A percentile compares a stretch with the other conserved stretches of the same genome.
phyloP scores from a whole-genome alignment of 176 grass and related monocot species.

The Lolium multiflorum region DNA sequence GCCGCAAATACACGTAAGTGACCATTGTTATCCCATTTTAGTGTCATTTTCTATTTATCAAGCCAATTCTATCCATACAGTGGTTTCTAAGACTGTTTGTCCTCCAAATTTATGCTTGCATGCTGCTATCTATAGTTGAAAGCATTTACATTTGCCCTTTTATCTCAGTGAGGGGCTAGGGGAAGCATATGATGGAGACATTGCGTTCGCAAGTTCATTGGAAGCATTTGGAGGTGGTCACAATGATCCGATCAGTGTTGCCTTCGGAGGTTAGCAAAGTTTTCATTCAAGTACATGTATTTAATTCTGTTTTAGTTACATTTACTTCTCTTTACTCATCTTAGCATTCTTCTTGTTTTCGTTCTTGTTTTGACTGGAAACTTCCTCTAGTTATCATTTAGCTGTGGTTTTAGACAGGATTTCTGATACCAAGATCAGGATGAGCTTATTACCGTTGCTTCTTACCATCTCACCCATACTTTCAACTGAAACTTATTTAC shows the following conservation, averaged over 20 bases:
- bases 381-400: not conserved
- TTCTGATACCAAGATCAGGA: not conserved
- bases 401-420: not conserved
- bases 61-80: not conserved
- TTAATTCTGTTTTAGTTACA: not conserved
- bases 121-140: not conserved
- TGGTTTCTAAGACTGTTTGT: not conserved
- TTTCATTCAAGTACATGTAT: not conserved
- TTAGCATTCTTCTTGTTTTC: not conserved
- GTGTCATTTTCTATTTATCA: not conserved
- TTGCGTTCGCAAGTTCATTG: slow-evolving; percentile 14
- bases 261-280: slow-evolving; percentile 26
- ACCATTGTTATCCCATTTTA: not conserved
- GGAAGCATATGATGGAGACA: slow-evolving; percentile 35
- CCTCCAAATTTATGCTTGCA: not conserved
- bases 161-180: slow-evolving; percentile 17
- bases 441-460: not conserved
- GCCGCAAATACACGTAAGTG: slow-evolving; percentile 29
- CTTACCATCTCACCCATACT: not conserved
- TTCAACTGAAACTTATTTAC: not conserved
- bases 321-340: not conserved
- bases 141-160: not conserved
- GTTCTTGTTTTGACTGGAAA: not conserved
- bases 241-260: slow-evolving; percentile 29
- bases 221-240: slow-evolving; percentile 26